Percentiles rank a stretch among this genome's conserved stretches.
These are phyloP conservation scores for Leptographium radiaticola DNA, from an alignment of 2,329 filamentous ascomycete species.

Conservation along the genomic window DNA sequence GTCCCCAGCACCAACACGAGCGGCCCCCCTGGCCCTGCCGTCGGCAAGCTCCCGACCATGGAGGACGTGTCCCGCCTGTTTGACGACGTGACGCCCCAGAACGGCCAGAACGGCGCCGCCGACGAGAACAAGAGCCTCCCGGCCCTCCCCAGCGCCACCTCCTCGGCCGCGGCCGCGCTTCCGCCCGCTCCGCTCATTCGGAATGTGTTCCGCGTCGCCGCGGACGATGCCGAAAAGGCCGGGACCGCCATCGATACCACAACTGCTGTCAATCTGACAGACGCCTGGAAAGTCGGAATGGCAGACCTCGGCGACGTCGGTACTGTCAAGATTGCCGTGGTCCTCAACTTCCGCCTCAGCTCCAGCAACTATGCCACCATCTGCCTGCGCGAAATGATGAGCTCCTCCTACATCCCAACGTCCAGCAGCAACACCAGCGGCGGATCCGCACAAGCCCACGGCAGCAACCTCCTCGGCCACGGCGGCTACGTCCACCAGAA, in stretches of 20 bases:
- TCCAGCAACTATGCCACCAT: slow-evolving; percentile 25
- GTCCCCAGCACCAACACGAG: neutral
- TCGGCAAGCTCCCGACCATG: neutral
- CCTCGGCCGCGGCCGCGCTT: neutral
- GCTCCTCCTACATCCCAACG: neutral
- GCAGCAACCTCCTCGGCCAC: neutral
- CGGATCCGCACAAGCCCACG: neutral
- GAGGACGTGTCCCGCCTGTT: slow-evolving; percentile 1
- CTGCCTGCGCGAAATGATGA: slow-evolving; percentile 23
- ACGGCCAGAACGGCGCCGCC: neutral
- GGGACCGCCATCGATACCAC: neutral
- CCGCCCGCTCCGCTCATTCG: neutral
- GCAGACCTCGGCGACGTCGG: slow-evolving; percentile 7
- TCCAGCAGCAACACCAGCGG: neutral
- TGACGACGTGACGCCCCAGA: neutral
- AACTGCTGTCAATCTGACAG: slow-evolving; percentile 7
- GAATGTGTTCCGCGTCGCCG: slow-evolving; percentile 8
- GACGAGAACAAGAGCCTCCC: neutral
- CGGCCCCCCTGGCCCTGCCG: neutral
- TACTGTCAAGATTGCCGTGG: slow-evolving; percentile 21
- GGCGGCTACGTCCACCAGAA: neutral
- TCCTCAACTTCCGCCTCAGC: slow-evolving; percentile 23
- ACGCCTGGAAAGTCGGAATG: slow-evolving; percentile 7
- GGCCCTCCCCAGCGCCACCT: neutral
- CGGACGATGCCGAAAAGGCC: neutral